Evolutionary conservation across 305 asterid species (phyloP).

Genomic region (Solanum hybrid): DNA sequence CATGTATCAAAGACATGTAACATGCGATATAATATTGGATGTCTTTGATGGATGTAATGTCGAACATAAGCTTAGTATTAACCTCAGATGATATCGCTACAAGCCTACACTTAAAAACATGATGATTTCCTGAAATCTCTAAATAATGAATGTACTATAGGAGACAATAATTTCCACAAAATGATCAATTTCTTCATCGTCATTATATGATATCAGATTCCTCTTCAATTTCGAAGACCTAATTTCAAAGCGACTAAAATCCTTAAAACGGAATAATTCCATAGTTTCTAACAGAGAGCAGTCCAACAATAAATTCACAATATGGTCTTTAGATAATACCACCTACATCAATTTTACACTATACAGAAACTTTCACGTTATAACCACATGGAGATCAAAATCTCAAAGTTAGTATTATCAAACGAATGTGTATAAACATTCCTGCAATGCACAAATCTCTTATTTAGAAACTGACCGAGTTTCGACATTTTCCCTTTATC

Average conservation of each 20-base stretch:
- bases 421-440: too few species aligned
- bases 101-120: background rate
- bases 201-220: too few species aligned
- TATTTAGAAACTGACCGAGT: too few species aligned
- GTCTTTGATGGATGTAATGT: background rate
- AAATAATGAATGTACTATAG: background rate
- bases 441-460: too few species aligned
- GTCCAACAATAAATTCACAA: background rate
- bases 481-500: too few species aligned
- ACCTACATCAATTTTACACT: background rate
- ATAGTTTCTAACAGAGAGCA: background rate
- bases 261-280: background rate
- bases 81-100: background rate
- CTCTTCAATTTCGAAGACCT: background rate
- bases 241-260: background rate
- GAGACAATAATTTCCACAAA: background rate
- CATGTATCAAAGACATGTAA: too few species aligned
- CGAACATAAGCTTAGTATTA: background rate
- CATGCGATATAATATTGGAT: too few species aligned
- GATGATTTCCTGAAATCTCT: background rate
- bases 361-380: background rate
- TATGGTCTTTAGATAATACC: background rate
- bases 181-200: too few species aligned
- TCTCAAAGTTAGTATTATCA: too few species aligned
- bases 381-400: background rate